Conservation (phyloP, 1,139 yeast genomes). For the Geotrichum australiense region DNA sequence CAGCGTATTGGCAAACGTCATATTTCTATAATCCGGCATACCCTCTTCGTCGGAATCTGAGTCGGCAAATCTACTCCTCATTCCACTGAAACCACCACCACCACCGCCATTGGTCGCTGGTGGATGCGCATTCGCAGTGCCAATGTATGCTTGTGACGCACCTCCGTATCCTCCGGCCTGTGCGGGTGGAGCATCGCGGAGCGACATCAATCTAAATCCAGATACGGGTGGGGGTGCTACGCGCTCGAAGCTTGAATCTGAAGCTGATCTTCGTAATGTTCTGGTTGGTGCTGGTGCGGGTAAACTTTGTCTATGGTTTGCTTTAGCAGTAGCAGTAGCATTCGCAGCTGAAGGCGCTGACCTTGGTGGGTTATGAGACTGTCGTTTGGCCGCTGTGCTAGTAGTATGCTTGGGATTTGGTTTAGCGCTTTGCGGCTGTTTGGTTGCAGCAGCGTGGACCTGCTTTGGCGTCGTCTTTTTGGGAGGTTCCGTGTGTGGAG, state of each 20-base stretch:
- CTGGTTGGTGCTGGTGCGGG: background rate
- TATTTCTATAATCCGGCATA: background rate
- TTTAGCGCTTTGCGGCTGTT: background rate
- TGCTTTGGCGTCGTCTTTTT: slow-evolving; percentile 14
- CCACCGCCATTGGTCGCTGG: too few relatives aligned
- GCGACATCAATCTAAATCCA: slow-evolving; percentile 23
- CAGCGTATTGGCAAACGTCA: slow-evolving; percentile 8
- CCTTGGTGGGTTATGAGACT: background rate
- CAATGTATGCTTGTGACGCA: background rate
- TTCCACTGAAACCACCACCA: slow-evolving; percentile 7
- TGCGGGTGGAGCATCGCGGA: slow-evolving; percentile 17
- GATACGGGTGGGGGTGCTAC: slow-evolving; percentile 7
- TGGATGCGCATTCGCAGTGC: background rate
- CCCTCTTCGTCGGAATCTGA: slow-evolving; percentile 28
- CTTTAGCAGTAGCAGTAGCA: background rate
- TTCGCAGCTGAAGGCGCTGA: slow-evolving; percentile 1
- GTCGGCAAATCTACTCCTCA: slow-evolving; percentile 32
- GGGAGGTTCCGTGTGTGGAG: slow-evolving; percentile 17
- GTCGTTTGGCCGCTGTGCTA: background rate
- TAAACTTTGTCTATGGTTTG: slow-evolving; percentile 5
- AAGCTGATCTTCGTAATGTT: slow-evolving; percentile 18
- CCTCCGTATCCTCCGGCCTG: background rate
- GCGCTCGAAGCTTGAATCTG: slow-evolving; percentile 21
- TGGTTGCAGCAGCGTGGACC: background rate
- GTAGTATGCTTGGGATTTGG: background rate